Conservation (phyloP, 2,329 filamentous ascomycete genomes). For the Cryphonectria radicalis region DNA sequence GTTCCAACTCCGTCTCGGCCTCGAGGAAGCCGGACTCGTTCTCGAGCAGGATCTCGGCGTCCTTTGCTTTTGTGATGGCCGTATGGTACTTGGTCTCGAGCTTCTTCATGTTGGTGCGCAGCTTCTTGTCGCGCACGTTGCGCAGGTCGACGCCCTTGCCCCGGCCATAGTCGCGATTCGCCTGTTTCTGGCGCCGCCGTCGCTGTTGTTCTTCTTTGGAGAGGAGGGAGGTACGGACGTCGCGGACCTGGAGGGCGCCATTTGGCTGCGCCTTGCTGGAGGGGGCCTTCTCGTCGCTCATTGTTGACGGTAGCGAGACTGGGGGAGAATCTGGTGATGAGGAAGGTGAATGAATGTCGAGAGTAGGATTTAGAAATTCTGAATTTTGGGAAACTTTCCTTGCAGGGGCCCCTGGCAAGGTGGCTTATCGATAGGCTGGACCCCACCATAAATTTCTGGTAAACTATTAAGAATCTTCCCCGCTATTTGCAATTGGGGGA, state of each 20-base stretch:
- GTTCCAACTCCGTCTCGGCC: constrained; percentile 83
- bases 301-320: constrained; percentile 30
- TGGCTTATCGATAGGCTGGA: constrained; percentile 12
- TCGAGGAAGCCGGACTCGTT: constrained; percentile 85
- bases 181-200: constrained; percentile 60
- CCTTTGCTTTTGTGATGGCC: constrained; percentile 83
- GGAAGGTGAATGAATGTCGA: background rate
- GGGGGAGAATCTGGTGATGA: background rate
- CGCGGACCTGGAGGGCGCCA: constrained; percentile 56
- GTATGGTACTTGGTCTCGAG: constrained; percentile 84
- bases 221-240: constrained; percentile 55
- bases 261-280: constrained; percentile 48
- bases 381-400: constrained; percentile 15
- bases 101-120: constrained; percentile 76
- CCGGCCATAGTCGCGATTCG: constrained; percentile 80
- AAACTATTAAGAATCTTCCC: background rate
- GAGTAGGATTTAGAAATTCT: constrained; percentile 11
- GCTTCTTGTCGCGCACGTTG: constrained; percentile 83
- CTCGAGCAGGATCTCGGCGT: constrained; percentile 92
- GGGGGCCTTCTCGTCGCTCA: constrained; percentile 41
- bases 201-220: constrained; percentile 56
- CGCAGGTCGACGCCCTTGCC: constrained; percentile 76
- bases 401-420: constrained; percentile 4
- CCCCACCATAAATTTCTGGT: constrained; percentile 37
- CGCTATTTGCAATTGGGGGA: background rate